Percentiles rank a stretch among this genome's conserved stretches.
These are phyloP conservation scores for Panellus pusillus DNA, from an alignment of 768 basidiomycete species.

Conservation along the genomic window DNA sequence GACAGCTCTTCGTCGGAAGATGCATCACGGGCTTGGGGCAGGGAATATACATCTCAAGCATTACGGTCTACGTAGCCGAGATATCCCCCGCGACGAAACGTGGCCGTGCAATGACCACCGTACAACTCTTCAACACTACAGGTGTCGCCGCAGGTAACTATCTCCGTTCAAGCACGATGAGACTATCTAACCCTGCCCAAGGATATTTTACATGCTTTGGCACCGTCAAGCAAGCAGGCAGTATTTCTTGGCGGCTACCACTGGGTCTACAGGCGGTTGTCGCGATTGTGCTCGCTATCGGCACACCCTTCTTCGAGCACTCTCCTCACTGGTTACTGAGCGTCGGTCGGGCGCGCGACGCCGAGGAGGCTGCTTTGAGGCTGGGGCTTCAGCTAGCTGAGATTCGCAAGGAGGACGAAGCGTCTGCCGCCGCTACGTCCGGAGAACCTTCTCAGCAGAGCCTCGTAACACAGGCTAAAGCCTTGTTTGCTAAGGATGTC, in stretches of 20 bases:
- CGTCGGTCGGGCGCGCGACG: slow-evolving; percentile 35
- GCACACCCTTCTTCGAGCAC: slow-evolving; percentile 34
- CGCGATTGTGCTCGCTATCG: slow-evolving; percentile 30
- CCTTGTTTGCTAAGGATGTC: slow-evolving; percentile 29
- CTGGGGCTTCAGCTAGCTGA: slow-evolving; percentile 31
- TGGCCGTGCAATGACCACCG: slow-evolving; percentile 38
- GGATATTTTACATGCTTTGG: slow-evolving; percentile 43
- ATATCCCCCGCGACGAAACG: slow-evolving; percentile 43
- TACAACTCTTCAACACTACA: slow-evolving; percentile 44
- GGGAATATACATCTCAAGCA: slow-evolving; percentile 41
- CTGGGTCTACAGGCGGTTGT: slow-evolving; percentile 34
- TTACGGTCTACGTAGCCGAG: slow-evolving; percentile 32
- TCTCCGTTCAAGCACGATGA: neutral
- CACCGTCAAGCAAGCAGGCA: slow-evolving; percentile 29
- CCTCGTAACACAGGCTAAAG: slow-evolving; percentile 20
- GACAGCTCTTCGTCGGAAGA: slow-evolving; percentile 13
- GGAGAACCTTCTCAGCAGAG: slow-evolving; percentile 2
- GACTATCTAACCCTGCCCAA: slow-evolving; percentile 2
- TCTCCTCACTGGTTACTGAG: slow-evolving; percentile 43
- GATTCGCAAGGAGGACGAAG: slow-evolving; percentile 22
- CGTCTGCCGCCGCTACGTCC: neutral
- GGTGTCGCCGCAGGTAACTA: slow-evolving; percentile 39
- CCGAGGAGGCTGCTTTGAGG: slow-evolving; percentile 25
- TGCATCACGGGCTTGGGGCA: slow-evolving; percentile 48
- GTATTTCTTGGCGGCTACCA: slow-evolving; percentile 40